Evolutionary conservation across 805 yeast species (phyloP), one percentile per base, ranked within the genome.

Genomic region (Isabelozyma pseudorhagii): DNA sequence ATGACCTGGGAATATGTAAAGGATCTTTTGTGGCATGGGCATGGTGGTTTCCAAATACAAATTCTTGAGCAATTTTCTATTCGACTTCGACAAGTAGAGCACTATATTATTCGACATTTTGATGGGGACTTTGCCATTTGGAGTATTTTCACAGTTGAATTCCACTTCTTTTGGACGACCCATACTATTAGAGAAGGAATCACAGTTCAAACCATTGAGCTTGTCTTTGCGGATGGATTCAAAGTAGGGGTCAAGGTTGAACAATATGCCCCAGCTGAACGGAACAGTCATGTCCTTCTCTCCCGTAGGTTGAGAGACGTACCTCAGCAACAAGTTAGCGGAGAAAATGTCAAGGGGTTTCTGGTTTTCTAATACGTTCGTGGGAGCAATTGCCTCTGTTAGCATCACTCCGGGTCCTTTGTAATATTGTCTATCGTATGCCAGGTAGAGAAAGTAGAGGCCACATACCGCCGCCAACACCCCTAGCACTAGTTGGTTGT

Each of bases 1-100:
- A 17, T 31, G 10, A 4, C 31, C 48, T 8, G 43, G 48, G 48
- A 45, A 40, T 11, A 45, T 39, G 21, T 34, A 34, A 9, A 36
- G n/a, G n/a, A 45, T 5, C 17, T 21, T 18, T 5, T 21, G 10
- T 27, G 48, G 48, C 3, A 13, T 1, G 11, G 48, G 48, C 44
- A 39, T 39, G 17, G 27, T 13, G 11, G 31, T 3, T 11, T 21
- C 18, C 21, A 45, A 45, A 44, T 45, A 40, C 15, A 45, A 14
- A 17, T 28, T 40, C 38, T 40, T 45, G 17, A 15, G 21, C 13
- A 45, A 40, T 1, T 28, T 13, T 13, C 48, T 27, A 44, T 38
- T 38, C 9, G 28, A 4, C 17, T 15, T 39, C 7, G 38, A 18
- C 36, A 45, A 27, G 44, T 14, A 28, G 8, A 45, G 38, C 28